Base-by-base conservation (phyloP, 352 stramenopile genomes). In the Albugo laibachii region DNA sequence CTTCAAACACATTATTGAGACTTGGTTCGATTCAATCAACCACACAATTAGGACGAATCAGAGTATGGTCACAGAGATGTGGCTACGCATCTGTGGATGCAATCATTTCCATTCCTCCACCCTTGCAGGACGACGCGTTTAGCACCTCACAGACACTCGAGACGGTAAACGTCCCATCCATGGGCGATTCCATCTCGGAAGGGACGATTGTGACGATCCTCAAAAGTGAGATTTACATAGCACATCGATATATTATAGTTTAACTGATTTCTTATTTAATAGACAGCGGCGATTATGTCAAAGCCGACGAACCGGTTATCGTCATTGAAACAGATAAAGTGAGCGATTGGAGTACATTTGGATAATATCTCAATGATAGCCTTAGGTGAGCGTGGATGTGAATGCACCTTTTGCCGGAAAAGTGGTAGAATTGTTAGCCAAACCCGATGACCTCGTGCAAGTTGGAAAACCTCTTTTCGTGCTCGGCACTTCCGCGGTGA, bases 281-380 rank as follows among this genome's bases (percentile, higher is more conserved):
- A 88, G 76, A 82, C n/a, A 63, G 92, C 20, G 95, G 95, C 19
- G 94, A 98, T 65, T 96, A 89, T 52, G 88, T 98, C 11, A 69
- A 83, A 14, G 73, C 77, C 2, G 95, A 98, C 57, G 94, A 99
- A 50, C 78, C 97, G 11, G 84, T 99, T 2, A 65, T 97, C 16
- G 82, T 98, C 43, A 72, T 99, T 0, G 95, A 99, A 71, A 99
- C 95, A 0, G 95, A 99, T 66, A 99, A 99, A 70, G 93, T 98
- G 5, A 53, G 58, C 2, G 21, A 44, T 11, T n/a, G 8, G 15
- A 41, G 12, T 39, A 27, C 31, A 14, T 37, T n/a, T 18, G 15
- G 42, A 24, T 44, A 24, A 31, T 14, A 27, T 16, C 37, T 37
- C 5, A 49, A 16, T 8, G 3, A 31, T 10, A 31, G 24, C 24